Evolutionary conservation across 129 eudicot species (phyloP).

Genomic region (Artemisia annua): DNA sequence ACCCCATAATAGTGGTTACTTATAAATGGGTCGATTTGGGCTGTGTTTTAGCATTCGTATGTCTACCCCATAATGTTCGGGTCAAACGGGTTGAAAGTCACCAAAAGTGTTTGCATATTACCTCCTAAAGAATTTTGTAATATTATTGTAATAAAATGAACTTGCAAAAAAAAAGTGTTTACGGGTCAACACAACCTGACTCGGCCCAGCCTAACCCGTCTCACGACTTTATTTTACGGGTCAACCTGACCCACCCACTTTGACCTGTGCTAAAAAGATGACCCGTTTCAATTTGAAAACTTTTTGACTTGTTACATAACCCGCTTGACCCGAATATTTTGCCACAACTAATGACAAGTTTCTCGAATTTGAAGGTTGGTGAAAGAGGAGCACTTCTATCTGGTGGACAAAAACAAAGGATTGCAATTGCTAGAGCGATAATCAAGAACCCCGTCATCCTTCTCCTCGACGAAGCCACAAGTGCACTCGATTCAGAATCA

Average conservation of each 20-base stretch:
- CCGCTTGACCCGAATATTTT: background rate
- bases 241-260: background rate
- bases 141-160: too few relatives aligned
- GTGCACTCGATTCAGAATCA: constrained; percentile 95
- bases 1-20: background rate
- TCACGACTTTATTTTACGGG: background rate
- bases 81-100: background rate
- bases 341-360: background rate
- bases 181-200: background rate
- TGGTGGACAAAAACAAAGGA: constrained; percentile 93
- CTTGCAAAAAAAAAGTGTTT: background rate
- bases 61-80: too few relatives aligned
- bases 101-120: background rate
- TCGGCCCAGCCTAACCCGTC: background rate
- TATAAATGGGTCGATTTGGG: background rate
- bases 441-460: constrained; percentile 87
- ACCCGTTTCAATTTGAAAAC: background rate
- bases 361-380: constrained; percentile 53
- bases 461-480: constrained; percentile 96
- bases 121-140: background rate
- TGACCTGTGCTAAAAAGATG: background rate
- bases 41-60: too few relatives aligned
- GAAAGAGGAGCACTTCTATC: constrained; percentile 94
- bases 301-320: background rate
- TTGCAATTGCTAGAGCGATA: constrained; percentile 87